These are phyloP conservation scores for Clausena lansium DNA, from an alignment of 345 rosid species.

Conservation along the genomic window DNA sequence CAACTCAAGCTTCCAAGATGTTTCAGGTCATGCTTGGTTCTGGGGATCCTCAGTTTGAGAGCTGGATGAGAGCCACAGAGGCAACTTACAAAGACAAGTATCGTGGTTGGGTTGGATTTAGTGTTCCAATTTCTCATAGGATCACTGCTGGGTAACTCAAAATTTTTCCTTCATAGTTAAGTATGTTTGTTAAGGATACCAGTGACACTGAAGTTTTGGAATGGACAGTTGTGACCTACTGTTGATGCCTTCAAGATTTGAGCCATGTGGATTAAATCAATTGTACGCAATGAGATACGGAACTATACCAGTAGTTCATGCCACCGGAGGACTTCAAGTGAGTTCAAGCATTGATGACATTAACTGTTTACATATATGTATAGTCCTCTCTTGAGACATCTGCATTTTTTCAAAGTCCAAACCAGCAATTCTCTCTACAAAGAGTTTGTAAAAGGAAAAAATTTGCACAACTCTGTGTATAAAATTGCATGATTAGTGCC, in stretches of 20 bases:
- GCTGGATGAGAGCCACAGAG: slow-evolving; percentile 87
- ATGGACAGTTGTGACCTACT: slow-evolving; percentile 87
- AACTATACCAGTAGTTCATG: slow-evolving; percentile 87
- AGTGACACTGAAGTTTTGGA: slow-evolving; percentile 13
- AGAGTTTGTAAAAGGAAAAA: background rate
- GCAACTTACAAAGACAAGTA: slow-evolving; percentile 65
- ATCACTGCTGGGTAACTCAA: slow-evolving; percentile 87
- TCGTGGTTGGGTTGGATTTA: slow-evolving; percentile 97
- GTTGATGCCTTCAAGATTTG: slow-evolving; percentile 97
- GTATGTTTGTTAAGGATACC: background rate
- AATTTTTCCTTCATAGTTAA: slow-evolving; percentile 2
- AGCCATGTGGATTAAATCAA: slow-evolving; percentile 95
- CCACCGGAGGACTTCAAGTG: slow-evolving; percentile 91
- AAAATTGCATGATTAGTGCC: background rate
- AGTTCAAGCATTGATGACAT: slow-evolving; percentile 28
- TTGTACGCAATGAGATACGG: slow-evolving; percentile 98
- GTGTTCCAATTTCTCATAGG: slow-evolving; percentile 84
- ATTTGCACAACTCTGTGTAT: background rate
- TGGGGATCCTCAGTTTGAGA: slow-evolving; percentile 71
- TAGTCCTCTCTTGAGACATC: background rate
- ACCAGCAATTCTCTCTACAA: no score
- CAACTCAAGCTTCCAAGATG: slow-evolving; percentile 12
- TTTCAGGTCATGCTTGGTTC: slow-evolving; percentile 95
- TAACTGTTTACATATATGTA: background rate
- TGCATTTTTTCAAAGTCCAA: background rate